Conservation (phyloP, 2,329 filamentous ascomycete genomes). For the Xylariales sp. region DNA sequence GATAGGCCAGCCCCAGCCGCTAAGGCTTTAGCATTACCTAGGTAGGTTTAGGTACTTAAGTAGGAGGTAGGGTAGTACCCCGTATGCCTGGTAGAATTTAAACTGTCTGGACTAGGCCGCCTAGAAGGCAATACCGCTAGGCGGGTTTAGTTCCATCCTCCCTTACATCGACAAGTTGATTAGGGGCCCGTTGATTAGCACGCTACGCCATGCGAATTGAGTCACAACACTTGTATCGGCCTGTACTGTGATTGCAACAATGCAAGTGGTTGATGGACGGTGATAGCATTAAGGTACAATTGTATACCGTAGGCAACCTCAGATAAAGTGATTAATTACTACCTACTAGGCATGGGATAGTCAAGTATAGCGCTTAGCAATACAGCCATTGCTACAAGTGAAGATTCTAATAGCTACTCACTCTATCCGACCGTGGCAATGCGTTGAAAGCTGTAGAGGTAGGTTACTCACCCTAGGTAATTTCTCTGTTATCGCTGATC, state of each 20-base stretch:
- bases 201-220: constrained; percentile 3
- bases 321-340: neutral
- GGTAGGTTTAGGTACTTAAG: no score
- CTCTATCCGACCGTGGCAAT: no score
- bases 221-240: constrained; percentile 17
- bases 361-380: no score
- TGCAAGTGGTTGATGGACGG: neutral
- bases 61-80: no score
- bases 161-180: neutral
- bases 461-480: no score
- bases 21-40: constrained; percentile 6
- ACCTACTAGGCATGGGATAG: no score
- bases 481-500: no score
- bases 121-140: constrained; percentile 46
- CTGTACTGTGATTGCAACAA: constrained; percentile 27
- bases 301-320: neutral
- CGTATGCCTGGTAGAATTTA: no score
- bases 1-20: constrained; percentile 16
- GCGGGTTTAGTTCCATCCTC: constrained; percentile 22
- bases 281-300: neutral
- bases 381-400: no score
- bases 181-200: constrained; percentile 1
- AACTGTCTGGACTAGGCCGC: constrained; percentile 1
- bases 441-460: no score
- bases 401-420: no score